Evolutionary conservation across 768 basidiomycete genomes (phyloP).

Genomic region (Hydnomerulius pinastri): DNA sequence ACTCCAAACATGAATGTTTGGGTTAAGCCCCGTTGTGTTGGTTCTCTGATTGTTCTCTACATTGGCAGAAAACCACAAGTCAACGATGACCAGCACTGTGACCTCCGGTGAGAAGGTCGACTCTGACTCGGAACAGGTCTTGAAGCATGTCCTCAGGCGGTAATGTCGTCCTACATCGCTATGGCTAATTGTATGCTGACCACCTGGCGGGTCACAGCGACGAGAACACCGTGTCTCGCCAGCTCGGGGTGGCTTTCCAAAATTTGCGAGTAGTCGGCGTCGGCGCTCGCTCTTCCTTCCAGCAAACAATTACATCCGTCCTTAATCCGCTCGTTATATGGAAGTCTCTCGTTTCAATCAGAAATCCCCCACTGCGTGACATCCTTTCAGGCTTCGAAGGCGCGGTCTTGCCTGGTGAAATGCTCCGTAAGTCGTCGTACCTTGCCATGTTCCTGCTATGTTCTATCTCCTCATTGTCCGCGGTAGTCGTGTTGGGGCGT

Average conservation of each 20-base stretch:
- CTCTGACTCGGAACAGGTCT: conserved; percentile 16
- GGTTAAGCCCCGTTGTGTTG: no score
- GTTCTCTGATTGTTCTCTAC: no score
- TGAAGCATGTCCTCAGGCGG: conserved; percentile 11
- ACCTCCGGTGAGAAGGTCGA: no score
- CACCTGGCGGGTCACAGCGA: neutral
- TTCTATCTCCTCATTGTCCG: no score
- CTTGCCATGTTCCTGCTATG: conserved; percentile 36
- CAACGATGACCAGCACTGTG: no score
- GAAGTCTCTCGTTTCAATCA: conserved; percentile 39
- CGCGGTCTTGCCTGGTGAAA: conserved; percentile 64
- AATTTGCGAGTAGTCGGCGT: conserved; percentile 51
- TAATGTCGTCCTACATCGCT: no score
- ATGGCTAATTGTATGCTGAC: no score
- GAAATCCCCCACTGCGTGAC: conserved; percentile 62
- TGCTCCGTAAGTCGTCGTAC: conserved; percentile 70
- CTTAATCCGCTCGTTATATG: conserved; percentile 46
- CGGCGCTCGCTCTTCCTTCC: conserved; percentile 43
- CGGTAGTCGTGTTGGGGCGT: conserved; percentile 77
- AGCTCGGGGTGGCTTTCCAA: conserved; percentile 50
- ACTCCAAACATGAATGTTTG: no score
- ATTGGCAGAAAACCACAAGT: no score
- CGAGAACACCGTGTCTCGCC: conserved; percentile 36
- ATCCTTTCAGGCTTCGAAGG: conserved; percentile 65
- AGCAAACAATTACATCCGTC: conserved; percentile 53